Evolutionary conservation across 805 yeast genomes (phyloP).

Genomic region (Saturnispora dispora): DNA sequence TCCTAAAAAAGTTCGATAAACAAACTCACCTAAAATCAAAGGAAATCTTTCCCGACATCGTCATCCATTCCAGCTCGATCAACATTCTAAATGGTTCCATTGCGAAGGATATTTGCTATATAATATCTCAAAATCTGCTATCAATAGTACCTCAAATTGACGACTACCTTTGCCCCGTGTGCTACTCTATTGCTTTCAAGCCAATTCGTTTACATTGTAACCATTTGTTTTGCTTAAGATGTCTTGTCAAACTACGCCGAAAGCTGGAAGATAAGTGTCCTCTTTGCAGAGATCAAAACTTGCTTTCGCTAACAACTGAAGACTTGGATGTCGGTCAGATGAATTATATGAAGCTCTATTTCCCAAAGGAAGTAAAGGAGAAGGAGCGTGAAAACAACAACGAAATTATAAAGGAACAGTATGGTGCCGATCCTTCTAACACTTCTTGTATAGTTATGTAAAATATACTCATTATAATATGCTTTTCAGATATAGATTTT

Average conservation of each 20-base stretch:
- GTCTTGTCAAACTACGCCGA: constrained; percentile 60
- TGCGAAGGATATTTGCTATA: constrained; percentile 44
- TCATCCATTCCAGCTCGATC: constrained; percentile 14
- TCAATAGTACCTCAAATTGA: constrained; percentile 63
- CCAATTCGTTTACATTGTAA: constrained; percentile 58
- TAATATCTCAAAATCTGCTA: constrained; percentile 46
- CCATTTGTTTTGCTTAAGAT: constrained; percentile 65
- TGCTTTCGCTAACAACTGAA: constrained; percentile 46
- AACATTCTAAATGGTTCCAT: constrained; percentile 30
- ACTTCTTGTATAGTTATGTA: constrained; percentile 23
- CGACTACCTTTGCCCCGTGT: constrained; percentile 68
- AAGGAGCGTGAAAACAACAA: constrained; percentile 48
- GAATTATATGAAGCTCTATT: constrained; percentile 45
- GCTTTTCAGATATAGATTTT: background rate
- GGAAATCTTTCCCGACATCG: constrained; percentile 33
- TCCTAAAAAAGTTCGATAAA: constrained; percentile 68
- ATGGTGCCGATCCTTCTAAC: constrained; percentile 22
- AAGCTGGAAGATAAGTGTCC: constrained; percentile 56
- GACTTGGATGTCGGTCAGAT: constrained; percentile 50
- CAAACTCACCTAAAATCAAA: constrained; percentile 49
- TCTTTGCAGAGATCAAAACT: constrained; percentile 49
- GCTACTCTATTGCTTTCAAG: constrained; percentile 60
- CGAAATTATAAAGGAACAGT: constrained; percentile 37
- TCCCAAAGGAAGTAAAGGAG: constrained; percentile 58
- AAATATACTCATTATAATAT: background rate